Base-by-base conservation (phyloP, 1,139 yeast species). In the Taphrina wiesneri region DNA sequence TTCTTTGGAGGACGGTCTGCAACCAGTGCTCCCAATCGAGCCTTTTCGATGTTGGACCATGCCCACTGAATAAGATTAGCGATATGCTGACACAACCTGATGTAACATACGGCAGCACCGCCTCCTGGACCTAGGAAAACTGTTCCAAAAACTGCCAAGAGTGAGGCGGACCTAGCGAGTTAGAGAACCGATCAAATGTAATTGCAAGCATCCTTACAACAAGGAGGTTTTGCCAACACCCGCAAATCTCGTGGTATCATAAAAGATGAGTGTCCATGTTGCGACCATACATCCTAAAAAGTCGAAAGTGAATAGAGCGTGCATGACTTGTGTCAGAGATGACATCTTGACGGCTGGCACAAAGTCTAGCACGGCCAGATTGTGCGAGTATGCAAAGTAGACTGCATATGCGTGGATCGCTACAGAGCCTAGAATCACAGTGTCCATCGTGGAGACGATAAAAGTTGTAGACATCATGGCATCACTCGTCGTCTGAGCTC, bases 111-210 rank as follows among this genome's bases (percentile, higher is more conserved):
- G 9, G 64, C 64, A 9, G 47, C 57, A 5, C 57, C 64, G 2
- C 64, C 64, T n/a, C 64, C 64, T 19, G 64, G 64, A 1, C 64
- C 64, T n/a, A 60, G 51, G 11, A 60, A 34, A n/a, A 60, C 25
- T 3, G 64, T 60, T 4, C 64, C 64, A 13, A 60, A 52, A 30
- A 41, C 41, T 3, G 64, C 64, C n/a, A 60, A 19, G 11, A 60
- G 19, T 30, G 47, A 23, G 9, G 57, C 64, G n/a, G 64, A 52
- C n/a, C 36, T 28, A 1, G 19, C 3, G 1, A 15, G 23, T 41
- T 41, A n/a, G n/a, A 19, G 1, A 19, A 13, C 46, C 15, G 9
- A 15, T 15, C 15, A 11, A 11, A 32, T 11, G 36, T 32, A 11
- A 11, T 32, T 32, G 19, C 5, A 39, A 13, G n/a, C 19, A 15